A percentile compares a stretch with the other conserved stretches of the same genome.
Evolutionary conservation across 176 grass and related monocot species (phyloP).

Genomic region (Alloteropsis semialata): DNA sequence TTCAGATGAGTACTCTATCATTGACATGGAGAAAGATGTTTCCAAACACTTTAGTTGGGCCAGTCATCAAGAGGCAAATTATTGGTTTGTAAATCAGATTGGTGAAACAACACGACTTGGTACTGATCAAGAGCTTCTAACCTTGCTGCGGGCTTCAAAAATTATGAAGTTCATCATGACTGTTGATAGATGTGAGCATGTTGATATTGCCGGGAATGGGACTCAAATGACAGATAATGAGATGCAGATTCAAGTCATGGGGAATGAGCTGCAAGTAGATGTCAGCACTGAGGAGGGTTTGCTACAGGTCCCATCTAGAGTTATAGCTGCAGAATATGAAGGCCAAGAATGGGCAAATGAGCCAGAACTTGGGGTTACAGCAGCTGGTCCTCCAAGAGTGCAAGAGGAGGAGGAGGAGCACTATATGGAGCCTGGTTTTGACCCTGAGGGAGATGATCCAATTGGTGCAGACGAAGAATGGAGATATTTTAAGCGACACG

Average conservation of each 20-base stretch:
- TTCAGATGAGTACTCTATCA: background rate
- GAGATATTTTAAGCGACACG: background rate
- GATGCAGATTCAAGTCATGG: background rate
- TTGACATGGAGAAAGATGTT: background rate
- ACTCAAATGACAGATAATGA: background rate
- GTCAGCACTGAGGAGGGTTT: background rate
- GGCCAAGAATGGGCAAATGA: background rate
- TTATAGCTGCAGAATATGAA: background rate
- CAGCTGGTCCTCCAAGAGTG: background rate
- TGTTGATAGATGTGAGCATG: background rate
- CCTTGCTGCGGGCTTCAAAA: background rate
- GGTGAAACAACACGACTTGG: background rate
- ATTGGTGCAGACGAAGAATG: slow-evolving; percentile 30
- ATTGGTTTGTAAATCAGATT: background rate
- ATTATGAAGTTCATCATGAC: background rate
- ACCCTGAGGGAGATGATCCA: too few relatives aligned
- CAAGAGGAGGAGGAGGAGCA: background rate
- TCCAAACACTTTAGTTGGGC: background rate
- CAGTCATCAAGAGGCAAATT: background rate
- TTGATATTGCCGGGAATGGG: background rate
- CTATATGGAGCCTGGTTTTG: background rate
- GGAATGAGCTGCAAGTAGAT: background rate
- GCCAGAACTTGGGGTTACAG: background rate
- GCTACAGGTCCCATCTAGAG: background rate
- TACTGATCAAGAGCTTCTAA: background rate